Conservation (phyloP, 345 rosid genomes). For the Dimocarpus longan region DNA sequence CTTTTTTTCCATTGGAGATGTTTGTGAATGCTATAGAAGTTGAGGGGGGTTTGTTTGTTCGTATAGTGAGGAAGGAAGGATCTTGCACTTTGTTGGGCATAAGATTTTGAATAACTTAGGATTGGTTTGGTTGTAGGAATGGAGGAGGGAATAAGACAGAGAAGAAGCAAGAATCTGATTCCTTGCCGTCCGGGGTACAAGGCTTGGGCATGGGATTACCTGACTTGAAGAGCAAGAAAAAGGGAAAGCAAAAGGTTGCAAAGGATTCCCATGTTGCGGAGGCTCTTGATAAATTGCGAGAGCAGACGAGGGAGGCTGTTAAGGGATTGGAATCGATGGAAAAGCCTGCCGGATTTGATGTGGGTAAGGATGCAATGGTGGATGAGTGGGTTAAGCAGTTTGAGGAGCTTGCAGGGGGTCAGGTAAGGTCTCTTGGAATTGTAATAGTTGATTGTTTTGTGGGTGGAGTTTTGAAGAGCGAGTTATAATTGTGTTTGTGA, state of each 20-base stretch:
- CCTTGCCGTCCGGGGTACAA: constrained; percentile 64
- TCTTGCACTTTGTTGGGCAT: background rate
- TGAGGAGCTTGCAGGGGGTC: constrained; percentile 82
- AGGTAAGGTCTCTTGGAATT: constrained; percentile 43
- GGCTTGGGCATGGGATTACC: constrained; percentile 97
- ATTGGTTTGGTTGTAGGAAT: constrained; percentile 38
- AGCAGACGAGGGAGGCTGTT: constrained; percentile 85
- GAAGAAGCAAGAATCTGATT: constrained; percentile 39
- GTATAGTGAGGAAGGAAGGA: background rate
- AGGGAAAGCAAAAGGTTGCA: constrained; percentile 65
- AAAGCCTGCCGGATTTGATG: constrained; percentile 47
- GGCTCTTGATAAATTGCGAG: constrained; percentile 83
- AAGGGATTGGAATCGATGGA: constrained; percentile 80
- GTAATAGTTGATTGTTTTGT: background rate
- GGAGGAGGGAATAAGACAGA: constrained; percentile 42
- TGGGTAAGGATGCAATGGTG: constrained; percentile 63
- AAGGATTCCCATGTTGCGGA: constrained; percentile 76
- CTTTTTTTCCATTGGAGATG: background rate
- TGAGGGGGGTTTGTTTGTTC: background rate
- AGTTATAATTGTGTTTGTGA: background rate
- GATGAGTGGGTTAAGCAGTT: constrained; percentile 98
- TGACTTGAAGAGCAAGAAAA: constrained; percentile 82
- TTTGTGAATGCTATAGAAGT: background rate
- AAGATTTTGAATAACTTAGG: background rate
- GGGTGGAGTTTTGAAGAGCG: constrained; percentile 3